Base-by-base conservation (phyloP, 768 basidiomycete genomes). In the Hygrophoropsis aurantiaca region DNA sequence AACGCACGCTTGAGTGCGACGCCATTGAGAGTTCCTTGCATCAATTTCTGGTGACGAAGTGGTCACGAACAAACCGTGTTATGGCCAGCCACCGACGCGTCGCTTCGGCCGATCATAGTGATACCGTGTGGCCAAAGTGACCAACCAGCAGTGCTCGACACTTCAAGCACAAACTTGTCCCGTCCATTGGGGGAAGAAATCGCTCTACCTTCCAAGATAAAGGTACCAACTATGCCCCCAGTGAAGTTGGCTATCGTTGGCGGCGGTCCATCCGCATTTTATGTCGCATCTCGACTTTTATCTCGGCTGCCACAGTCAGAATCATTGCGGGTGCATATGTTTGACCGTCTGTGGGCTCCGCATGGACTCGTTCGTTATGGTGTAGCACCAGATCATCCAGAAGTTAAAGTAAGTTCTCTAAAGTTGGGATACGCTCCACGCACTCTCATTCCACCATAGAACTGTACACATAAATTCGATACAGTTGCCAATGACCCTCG, bases 331-430 rank as follows among this genome's bases (percentile, higher is more conserved):
- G 79, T 97, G 11, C 92, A 98, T 62, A 68, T 99, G 60, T 99
- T 83, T 62, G 95, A 99, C 69, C 78, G 91, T 26, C 75, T 95
- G 10, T 97, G 94, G 80, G 84, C 92, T 23, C 95, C 95, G 10
- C 90, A 97, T 61, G 97, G 97, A 1, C 77, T 98, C 1, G 94
- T 97, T 3, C 75, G 97, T 37, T 99, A 94, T 59, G 94, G 97
- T 0, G 94, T 99, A 11, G 95, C 97, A 10, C 95, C 95, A 36
- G 95, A 98, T 70, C 95, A 98, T 66, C 93, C 97, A 9, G 95
- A 97, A 72, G 94, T 98, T 66, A 99, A 97, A 81, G 95, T 58
- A 43, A 44, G 50, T 34, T 25, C 36, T 15, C 13, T 13, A 13
- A 25, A 24, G 13, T 45, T n/a, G n/a, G n/a, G n/a, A n/a, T n/a